These are phyloP conservation scores for Monosporascus ibericus DNA, from an alignment of 2,329 filamentous ascomycete genomes.

Conservation along the genomic window DNA sequence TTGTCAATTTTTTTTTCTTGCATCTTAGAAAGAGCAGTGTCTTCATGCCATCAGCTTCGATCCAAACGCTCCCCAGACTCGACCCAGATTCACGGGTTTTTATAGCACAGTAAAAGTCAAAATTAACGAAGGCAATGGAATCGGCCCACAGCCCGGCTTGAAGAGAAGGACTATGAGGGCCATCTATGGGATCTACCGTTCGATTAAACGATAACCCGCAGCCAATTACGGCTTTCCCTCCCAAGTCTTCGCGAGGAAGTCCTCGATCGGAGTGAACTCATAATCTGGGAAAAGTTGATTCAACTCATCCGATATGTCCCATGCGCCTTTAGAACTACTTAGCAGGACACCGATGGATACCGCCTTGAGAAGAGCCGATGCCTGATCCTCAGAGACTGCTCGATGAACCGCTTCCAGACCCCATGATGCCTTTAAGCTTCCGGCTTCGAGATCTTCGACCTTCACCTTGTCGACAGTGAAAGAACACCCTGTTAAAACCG, in stretches of 20 bases:
- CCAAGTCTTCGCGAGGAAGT: constrained; percentile 31
- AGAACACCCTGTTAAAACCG: constrained; percentile 18
- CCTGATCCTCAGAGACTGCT: constrained; percentile 28
- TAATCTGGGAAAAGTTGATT: constrained; percentile 39
- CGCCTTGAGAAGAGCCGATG: constrained; percentile 25
- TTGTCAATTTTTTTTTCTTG: too few species aligned
- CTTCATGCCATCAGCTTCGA: too few species aligned
- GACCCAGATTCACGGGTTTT: too few species aligned
- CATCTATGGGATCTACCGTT: too few species aligned
- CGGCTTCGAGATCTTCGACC: constrained; percentile 40
- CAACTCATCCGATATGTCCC: constrained; percentile 36
- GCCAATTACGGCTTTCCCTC: constrained; percentile 27
- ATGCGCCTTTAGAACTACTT: constrained; percentile 34
- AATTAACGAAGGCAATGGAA: too few species aligned
- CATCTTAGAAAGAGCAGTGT: too few species aligned
- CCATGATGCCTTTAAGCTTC: constrained; percentile 36
- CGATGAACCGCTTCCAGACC: constrained; percentile 21
- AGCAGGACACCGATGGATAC: constrained; percentile 36
- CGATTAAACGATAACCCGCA: neutral
- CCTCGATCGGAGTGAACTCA: constrained; percentile 32
- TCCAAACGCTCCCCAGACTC: too few species aligned
- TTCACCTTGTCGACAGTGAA: constrained; percentile 40
- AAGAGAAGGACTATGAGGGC: too few species aligned
- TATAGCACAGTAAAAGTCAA: too few species aligned
- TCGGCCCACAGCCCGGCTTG: too few species aligned